Percentiles rank a stretch among this genome's conserved stretches.
Evolutionary conservation across 345 rosid species (phyloP).

Genomic region (Acer saccharum): DNA sequence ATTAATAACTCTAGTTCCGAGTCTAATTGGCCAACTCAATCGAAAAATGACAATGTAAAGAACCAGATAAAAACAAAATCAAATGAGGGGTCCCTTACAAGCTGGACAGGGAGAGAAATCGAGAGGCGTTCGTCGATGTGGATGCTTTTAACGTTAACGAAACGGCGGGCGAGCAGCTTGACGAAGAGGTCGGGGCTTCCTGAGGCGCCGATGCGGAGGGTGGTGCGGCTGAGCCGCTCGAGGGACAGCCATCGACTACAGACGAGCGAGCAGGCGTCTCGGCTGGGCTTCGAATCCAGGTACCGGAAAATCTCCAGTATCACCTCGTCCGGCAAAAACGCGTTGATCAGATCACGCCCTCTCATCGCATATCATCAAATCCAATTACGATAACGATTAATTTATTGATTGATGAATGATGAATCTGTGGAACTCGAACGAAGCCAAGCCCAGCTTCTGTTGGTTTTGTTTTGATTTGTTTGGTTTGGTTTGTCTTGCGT

Average conservation of each 20-base stretch:
- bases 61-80: not conserved
- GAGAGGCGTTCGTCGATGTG: slow-evolving; percentile 81
- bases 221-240: slow-evolving; percentile 78
- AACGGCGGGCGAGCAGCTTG: slow-evolving; percentile 71
- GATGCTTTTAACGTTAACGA: slow-evolving; percentile 54
- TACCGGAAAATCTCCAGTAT: slow-evolving; percentile 72
- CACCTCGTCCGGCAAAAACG: slow-evolving; percentile 73
- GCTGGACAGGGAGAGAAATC: slow-evolving; percentile 42
- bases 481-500: not conserved
- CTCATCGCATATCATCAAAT: slow-evolving; percentile 65
- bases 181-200: slow-evolving; percentile 61
- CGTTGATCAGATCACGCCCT: slow-evolving; percentile 77
- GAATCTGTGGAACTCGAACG: not conserved
- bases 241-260: slow-evolving; percentile 87
- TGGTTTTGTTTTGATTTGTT: not conserved
- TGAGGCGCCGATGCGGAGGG: slow-evolving; percentile 86
- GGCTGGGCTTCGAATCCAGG: slow-evolving; percentile 62
- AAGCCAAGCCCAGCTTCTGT: not conserved
- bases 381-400: not conserved
- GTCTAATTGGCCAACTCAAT: not conserved
- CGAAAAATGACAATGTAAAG: not conserved
- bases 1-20: not conserved
- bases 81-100: slow-evolving; percentile 25
- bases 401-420: not conserved
- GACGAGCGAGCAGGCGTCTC: slow-evolving; percentile 87